phyloP scores from a whole-genome alignment of 495 filamentous ascomycete genomes.

The Trichocladium antarcticum region DNA sequence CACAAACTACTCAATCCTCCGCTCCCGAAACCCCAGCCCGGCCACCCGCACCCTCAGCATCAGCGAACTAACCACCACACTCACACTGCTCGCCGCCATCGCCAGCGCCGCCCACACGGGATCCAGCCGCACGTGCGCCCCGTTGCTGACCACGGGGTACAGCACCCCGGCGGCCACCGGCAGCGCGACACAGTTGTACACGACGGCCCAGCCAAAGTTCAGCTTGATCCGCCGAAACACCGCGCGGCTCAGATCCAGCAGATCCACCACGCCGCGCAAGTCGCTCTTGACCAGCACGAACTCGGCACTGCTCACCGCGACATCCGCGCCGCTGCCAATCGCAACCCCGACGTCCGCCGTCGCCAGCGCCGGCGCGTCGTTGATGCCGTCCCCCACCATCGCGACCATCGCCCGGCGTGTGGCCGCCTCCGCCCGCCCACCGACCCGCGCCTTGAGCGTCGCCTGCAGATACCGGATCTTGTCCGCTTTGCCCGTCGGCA shows the following conservation, averaged over 20 bases:
- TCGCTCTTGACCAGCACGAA: conserved; percentile 77
- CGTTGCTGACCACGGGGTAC: conserved; percentile 52
- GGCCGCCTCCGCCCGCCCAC: conserved; percentile 15
- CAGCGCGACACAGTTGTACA: conserved; percentile 72
- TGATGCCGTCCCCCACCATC: conserved; percentile 76
- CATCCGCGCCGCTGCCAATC: conserved; percentile 72
- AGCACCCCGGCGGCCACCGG: conserved; percentile 75
- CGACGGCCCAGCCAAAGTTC: conserved; percentile 83
- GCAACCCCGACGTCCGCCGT: conserved; percentile 75
- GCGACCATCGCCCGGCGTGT: conserved; percentile 33
- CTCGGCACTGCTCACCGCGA: conserved; percentile 68
- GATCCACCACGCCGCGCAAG: conserved; percentile 55
- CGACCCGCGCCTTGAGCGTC: conserved; percentile 33
- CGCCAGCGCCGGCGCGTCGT: conserved; percentile 74
- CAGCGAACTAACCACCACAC: conserved; percentile 63
- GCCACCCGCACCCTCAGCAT: conserved; percentile 44
- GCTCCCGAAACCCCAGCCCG: conserved; percentile 40
- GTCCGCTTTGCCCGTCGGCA: conserved; percentile 75
- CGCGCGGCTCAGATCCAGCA: conserved; percentile 56
- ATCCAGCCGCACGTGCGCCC: conserved; percentile 47
- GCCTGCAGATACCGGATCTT: conserved; percentile 72
- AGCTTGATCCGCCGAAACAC: conserved; percentile 73
- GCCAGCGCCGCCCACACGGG: conserved; percentile 80
- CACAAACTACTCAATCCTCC: conserved; percentile 15
- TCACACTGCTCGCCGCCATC: conserved; percentile 78